These are phyloP conservation scores for Kalmusia sp. DNA, from an alignment of 2,329 filamentous ascomycete genomes.

Conservation along the genomic window DNA sequence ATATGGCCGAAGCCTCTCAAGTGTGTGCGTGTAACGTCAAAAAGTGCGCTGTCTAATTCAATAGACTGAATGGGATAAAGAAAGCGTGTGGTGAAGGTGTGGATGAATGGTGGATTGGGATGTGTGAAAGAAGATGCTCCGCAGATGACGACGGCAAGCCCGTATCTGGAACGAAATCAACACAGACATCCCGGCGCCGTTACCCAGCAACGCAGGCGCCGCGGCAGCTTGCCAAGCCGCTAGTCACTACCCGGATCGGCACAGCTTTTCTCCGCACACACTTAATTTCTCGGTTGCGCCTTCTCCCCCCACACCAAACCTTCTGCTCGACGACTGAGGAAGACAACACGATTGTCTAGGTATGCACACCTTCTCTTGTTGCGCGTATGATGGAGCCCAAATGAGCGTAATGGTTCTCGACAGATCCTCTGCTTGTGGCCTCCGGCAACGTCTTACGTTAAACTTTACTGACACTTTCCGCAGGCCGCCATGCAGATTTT, in stretches of 20 bases:
- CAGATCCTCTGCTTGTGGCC: background rate
- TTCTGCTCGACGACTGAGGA: conserved; percentile 64
- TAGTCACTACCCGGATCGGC: background rate
- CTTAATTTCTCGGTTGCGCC: conserved; percentile 26
- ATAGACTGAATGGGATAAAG: background rate
- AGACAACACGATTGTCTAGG: conserved; percentile 65
- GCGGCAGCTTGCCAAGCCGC: conserved; percentile 13
- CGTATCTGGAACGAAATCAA: conserved; percentile 33
- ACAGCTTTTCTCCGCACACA: conserved; percentile 25
- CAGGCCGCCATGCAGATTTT: conserved; percentile 58
- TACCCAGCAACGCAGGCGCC: conserved; percentile 35
- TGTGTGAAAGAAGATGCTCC: conserved; percentile 31
- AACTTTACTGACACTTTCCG: conserved; percentile 22
- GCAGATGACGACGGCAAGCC: conserved; percentile 36
- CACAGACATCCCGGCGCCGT: conserved; percentile 28
- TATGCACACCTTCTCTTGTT: conserved; percentile 40
- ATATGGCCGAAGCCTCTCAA: conserved; percentile 40
- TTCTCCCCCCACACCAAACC: conserved; percentile 23
- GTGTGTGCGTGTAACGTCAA: conserved; percentile 16
- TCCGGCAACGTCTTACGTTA: background rate
- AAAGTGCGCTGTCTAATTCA: conserved; percentile 7
- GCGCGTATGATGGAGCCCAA: conserved; percentile 4
- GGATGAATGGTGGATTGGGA: conserved; percentile 17
- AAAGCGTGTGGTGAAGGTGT: conserved; percentile 5
- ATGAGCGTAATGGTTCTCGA: conserved; percentile 1